Evolutionary conservation across 306 rosid genomes (phyloP).

Genomic region (Argentina anserina): DNA sequence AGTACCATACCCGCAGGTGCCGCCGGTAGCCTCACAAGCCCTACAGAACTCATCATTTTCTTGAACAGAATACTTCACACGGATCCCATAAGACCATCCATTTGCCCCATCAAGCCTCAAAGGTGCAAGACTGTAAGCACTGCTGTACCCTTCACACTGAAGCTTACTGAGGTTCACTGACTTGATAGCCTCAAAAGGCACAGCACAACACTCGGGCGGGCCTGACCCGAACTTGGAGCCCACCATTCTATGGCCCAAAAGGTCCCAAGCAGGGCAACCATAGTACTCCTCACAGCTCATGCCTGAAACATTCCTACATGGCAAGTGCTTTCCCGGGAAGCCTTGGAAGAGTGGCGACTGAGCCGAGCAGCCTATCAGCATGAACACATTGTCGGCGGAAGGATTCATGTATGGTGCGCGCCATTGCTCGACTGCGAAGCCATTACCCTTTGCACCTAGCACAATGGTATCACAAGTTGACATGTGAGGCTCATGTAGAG

Average conservation of each 20-base stretch:
- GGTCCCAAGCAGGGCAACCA: slow-evolving; percentile 82
- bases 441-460: slow-evolving; percentile 69
- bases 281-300: slow-evolving; percentile 91
- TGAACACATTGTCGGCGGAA: slow-evolving; percentile 70
- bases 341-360: slow-evolving; percentile 87
- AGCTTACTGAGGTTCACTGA: slow-evolving; percentile 69
- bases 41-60: slow-evolving; percentile 71
- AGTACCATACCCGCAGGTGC: slow-evolving; percentile 74
- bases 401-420: slow-evolving; percentile 77
- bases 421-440: slow-evolving; percentile 76
- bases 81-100: slow-evolving; percentile 84
- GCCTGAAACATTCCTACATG: slow-evolving; percentile 84
- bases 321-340: slow-evolving; percentile 80
- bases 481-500: slow-evolving; percentile 92
- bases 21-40: slow-evolving; percentile 87
- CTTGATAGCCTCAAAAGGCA: slow-evolving; percentile 69
- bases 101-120: slow-evolving; percentile 64
- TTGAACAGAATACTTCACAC: slow-evolving; percentile 75
- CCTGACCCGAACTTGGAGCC: slow-evolving; percentile 58
- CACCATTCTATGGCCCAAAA: slow-evolving; percentile 48
- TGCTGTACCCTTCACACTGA: slow-evolving; percentile 84
- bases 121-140: slow-evolving; percentile 89
- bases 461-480: slow-evolving; percentile 70
- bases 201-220: slow-evolving; percentile 83
- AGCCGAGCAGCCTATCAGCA: slow-evolving; percentile 90